Evolutionary conservation across 305 asterid species (phyloP), one percentile per base, ranked within the genome.

Genomic region (Caryopteris hybrid): DNA sequence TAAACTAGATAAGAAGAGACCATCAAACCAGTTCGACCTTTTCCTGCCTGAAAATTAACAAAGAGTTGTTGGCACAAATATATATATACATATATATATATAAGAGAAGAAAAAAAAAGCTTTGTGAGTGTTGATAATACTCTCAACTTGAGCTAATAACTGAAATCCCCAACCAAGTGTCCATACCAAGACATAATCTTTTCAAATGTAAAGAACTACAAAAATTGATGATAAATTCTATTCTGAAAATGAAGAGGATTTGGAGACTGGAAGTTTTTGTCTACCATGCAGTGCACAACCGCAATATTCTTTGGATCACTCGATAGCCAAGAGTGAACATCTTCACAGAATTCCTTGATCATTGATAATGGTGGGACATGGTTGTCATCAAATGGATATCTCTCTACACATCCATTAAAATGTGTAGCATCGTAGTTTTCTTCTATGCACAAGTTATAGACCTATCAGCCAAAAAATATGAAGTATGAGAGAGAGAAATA

Each of bases 21-120:
- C 97, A 90, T 90, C 74, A 90, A 80, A n/a, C 94, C 96, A 0
- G 94, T 90, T 69, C 97, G 86, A 8, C 97, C 94, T 73, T 90
- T 90, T 64, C 96, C 97, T 18, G 97, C 97, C 95, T 90, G 72
- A 66, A 76, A 31, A 61, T 72, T 53, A 46, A 53, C n/a, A n/a
- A n/a, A n/a, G n/a, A n/a, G n/a, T 31, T 46, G 25, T 56, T 43
- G 41, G 14, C 55, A 45, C 33, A 45, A 12, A 33, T n/a, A n/a
- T n/a, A n/a, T n/a, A n/a, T n/a, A n/a, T n/a, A n/a, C n/a, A n/a
- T n/a, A n/a, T n/a, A n/a, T n/a, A n/a, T n/a, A n/a, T n/a, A n/a
- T n/a, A n/a, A n/a, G n/a, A n/a, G n/a, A 29, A 13, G 4, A 2
- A n/a, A 51, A 68, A 25, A 39, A 50, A 33, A 7, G 5, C 17